Evolutionary conservation across 768 basidiomycete species (phyloP), one percentile per base, ranked within the genome.

Genomic region (Suillus variegatus): DNA sequence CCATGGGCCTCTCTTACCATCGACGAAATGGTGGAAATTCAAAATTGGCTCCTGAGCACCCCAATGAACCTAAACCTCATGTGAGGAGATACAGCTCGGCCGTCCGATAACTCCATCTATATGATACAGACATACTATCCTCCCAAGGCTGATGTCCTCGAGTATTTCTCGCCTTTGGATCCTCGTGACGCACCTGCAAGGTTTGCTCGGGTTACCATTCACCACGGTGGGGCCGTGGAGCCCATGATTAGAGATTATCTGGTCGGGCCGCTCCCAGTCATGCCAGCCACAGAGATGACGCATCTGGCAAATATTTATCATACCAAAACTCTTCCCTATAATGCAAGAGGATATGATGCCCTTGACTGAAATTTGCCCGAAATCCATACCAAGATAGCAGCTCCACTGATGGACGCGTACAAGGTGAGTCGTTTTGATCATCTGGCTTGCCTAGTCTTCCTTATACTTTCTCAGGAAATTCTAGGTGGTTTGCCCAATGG

Each of bases 261-360:
- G 6, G 81, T 89, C 14, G 88, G 88, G 0, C 88, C 88, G 2
- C 76, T 89, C 9, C 86, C 87, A 4, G 69, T 86, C 22, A 72
- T 77, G 35, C 60, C 65, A 4, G 61, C 72, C n/a, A 85, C 86
- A 3, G 69, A 52, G 3, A 74, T 88, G 56, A 72, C 76, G 18
- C 74, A 73, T 22, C 73, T 85, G 63, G 82, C 74, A 8, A 82
- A 84, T 58, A 84, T 86, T 44, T 87, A 86, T 70, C 85, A 86
- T 63, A 78, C 80, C 28, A 76, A 80, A 4, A 77, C 79, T 13
- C 82, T 88, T 55, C 86, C 88, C 10, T 85, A 78, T 74, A 86
- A 87, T 64, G 83, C 82, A n/a, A 75, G 84, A 28, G 80, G 81
- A 1, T 76, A 80, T 58, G 74, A 73, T 32, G 58, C 73, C 13